Conservation (phyloP, 2,329 filamentous ascomycete genomes). For the Aspergillus carbonarius region DNA sequence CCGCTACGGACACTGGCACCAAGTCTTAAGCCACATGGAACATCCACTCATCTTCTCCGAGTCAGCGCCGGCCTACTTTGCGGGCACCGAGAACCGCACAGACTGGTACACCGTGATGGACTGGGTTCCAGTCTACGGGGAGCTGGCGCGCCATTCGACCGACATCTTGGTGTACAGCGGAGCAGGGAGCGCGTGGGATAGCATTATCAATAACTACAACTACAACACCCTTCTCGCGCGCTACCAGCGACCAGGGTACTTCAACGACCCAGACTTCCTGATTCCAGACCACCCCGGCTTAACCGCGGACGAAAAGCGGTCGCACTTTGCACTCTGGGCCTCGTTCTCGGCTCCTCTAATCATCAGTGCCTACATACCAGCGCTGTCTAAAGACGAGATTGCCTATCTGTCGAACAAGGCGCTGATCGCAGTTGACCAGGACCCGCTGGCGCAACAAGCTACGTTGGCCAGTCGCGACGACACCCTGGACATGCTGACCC, state of each 20-base stretch:
- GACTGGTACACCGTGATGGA: conserved; percentile 50
- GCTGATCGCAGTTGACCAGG: conserved; percentile 47
- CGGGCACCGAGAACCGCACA: conserved; percentile 35
- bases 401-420: conserved; percentile 42
- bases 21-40: conserved; percentile 36
- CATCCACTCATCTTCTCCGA: conserved; percentile 47
- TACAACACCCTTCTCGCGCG: conserved; percentile 45
- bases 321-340: conserved; percentile 54
- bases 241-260: conserved; percentile 46
- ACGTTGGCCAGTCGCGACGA: conserved; percentile 49
- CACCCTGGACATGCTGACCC: conserved; percentile 48
- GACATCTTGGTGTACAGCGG: conserved; percentile 46
- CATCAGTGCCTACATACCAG: conserved; percentile 48
- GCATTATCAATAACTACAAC: conserved; percentile 51
- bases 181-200: conserved; percentile 47
- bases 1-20: conserved; percentile 46
- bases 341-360: conserved; percentile 51
- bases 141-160: conserved; percentile 48
- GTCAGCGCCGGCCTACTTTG: conserved; percentile 50
- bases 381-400: conserved; percentile 34
- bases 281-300: conserved; percentile 52
- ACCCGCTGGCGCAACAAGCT: conserved; percentile 45
- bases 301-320: conserved; percentile 44
- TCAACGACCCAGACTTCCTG: conserved; percentile 53
- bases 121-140: conserved; percentile 43